Evolutionary conservation across 2,329 filamentous ascomycete genomes (phyloP).

Genomic region (Aulographum hederae): DNA sequence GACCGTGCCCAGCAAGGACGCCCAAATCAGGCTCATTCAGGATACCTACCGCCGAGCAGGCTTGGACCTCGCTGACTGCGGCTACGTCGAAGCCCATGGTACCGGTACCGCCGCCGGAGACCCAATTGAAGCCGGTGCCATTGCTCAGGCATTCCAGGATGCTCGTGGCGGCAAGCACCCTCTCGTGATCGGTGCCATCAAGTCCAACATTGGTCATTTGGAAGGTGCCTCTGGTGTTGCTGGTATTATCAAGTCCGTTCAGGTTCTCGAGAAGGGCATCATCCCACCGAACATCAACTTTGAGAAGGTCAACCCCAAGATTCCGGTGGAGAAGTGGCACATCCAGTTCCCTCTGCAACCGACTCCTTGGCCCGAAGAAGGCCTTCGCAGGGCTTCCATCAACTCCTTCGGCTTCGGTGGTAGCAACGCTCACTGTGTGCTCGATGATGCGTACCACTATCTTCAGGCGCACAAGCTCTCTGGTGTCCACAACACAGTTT

Average conservation of each 20-base stretch:
- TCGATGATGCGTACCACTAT: slow-evolving; percentile 7
- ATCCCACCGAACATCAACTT: slow-evolving; percentile 8
- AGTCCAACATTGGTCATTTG: slow-evolving; percentile 14
- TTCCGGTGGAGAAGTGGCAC: slow-evolving; percentile 3
- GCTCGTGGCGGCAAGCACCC: slow-evolving; percentile 10
- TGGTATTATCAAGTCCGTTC: slow-evolving; percentile 11
- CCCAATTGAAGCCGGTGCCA: slow-evolving; percentile 10
- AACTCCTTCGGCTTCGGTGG: slow-evolving; percentile 10
- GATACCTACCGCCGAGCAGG: slow-evolving; percentile 13
- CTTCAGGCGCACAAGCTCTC: background rate
- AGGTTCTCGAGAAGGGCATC: slow-evolving; percentile 8
- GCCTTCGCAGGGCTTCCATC: background rate
- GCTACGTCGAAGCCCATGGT: slow-evolving; percentile 37
- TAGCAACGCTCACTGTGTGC: slow-evolving; percentile 11
- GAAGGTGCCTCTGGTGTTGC: slow-evolving; percentile 13
- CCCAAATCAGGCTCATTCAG: slow-evolving; percentile 14
- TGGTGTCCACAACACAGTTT: background rate
- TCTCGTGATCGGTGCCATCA: slow-evolving; percentile 8
- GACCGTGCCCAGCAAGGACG: slow-evolving; percentile 8
- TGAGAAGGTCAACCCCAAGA: slow-evolving; percentile 2
- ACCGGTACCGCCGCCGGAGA: slow-evolving; percentile 42
- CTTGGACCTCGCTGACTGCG: slow-evolving; percentile 10
- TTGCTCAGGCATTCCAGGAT: slow-evolving; percentile 9
- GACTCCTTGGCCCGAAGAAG: slow-evolving; percentile 8
- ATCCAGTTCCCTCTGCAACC: slow-evolving; percentile 7